phyloP scores from a whole-genome alignment of 345 rosid genomes.

The Raphanus sativus region DNA sequence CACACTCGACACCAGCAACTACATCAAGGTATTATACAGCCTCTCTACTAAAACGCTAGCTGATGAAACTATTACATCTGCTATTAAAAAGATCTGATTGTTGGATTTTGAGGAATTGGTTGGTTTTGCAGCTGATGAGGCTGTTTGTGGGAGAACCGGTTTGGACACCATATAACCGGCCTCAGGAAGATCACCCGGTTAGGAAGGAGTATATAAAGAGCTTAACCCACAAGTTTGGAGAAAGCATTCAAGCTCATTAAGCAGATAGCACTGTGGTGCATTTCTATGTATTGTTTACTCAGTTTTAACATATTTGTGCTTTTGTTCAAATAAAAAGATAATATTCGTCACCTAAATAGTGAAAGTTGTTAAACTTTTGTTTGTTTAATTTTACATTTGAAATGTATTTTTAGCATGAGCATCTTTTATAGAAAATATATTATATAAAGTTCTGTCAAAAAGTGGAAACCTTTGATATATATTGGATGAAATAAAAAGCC shows the following conservation, averaged over 20 bases:
- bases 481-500: too few relatives aligned
- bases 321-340: not conserved
- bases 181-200: slow-evolving; percentile 82
- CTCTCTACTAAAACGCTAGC: not conserved
- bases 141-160: slow-evolving; percentile 84
- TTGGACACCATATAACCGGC: slow-evolving; percentile 78
- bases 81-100: not conserved
- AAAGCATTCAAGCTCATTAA: slow-evolving; percentile 25
- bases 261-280: not conserved
- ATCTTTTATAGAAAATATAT: too few relatives aligned
- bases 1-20: slow-evolving; percentile 77
- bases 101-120: not conserved
- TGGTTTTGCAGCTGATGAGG: slow-evolving; percentile 67
- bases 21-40: slow-evolving; percentile 56
- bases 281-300: not conserved
- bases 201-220: slow-evolving; percentile 59
- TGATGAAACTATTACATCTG: not conserved
- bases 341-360: not conserved
- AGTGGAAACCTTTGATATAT: too few relatives aligned
- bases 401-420: too few relatives aligned
- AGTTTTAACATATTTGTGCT: not conserved
- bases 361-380: not conserved
- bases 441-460: too few relatives aligned
- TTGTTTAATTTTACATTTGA: not conserved
- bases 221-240: slow-evolving; percentile 40